Base-by-base conservation (phyloP, 768 basidiomycete genomes). In the Calvatia gigantea region DNA sequence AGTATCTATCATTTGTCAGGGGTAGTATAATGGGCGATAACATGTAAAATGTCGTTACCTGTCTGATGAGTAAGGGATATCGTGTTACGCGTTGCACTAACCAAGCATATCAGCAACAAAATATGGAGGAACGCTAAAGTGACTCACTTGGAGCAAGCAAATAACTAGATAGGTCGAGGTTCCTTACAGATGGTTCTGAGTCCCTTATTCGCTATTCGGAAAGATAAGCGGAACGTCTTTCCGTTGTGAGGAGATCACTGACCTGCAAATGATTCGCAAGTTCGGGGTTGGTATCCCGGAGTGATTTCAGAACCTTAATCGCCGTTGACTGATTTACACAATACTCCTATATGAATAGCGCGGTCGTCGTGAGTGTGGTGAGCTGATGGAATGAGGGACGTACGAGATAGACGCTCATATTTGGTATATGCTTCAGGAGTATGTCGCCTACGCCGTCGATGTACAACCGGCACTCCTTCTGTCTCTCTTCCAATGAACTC, bases 11-110 rank as follows among this genome's bases (percentile, higher is more conserved):
- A 59, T 6, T n/a, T 23, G 27, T 56, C 21, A 59, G 52, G 14
- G 37, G 5, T 23, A 21, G 39, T n/a, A 32, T 39, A 39, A 50
- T 29, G 15, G 44, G 7, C 14, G 28, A 37, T 7, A 23, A 25
- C 0, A 39, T 11, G 21, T 19, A n/a, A 19, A 25, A n/a, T 15
- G 17, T 29, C 68, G n/a, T 17, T 46, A 84, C 86, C 70, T 92
- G 90, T 51, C 85, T 85, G 60, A 98, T 85, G 29, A 98, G 77
- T 0, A 99, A 76, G 0, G 96, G 96, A 66, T 98, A 99, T 54
- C 93, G 80, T 0, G 96, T 97, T 54, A 98, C 86, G 7, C 96
- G 86, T 83, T 97, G 94, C 94, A 95, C 91, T 94, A 58, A 17
- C 38, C 31, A 23, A 29, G 35, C 28, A 21, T 46, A 21, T 56